phyloP scores from a whole-genome alignment of 75 land plant species.

The Isoetes taiwanensis region DNA sequence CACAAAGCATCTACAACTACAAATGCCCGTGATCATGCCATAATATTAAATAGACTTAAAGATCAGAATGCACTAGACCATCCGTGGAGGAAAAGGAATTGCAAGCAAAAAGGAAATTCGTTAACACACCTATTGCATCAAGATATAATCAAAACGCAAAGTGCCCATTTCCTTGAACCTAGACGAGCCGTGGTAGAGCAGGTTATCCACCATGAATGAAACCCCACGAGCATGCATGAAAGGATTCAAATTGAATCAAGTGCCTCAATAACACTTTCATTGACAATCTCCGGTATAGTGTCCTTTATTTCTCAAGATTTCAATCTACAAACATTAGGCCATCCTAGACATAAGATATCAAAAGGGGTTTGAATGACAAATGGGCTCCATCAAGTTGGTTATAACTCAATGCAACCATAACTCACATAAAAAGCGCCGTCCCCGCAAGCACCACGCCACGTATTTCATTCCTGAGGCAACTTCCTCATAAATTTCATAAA shows the following conservation, averaged over 20 bases:
- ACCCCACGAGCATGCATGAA: conserved; percentile 99
- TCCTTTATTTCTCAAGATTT: conserved; percentile 90
- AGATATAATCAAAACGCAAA: too few species aligned
- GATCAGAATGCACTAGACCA: conserved; percentile 88
- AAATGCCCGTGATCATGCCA: too few species aligned
- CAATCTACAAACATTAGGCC: conserved; percentile 64
- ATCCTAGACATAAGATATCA: too few species aligned
- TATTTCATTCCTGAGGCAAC: conserved; percentile 95
- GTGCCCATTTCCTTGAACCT: conserved; percentile 95
- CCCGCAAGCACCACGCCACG: conserved; percentile 96
- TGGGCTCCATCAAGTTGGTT: too few species aligned
- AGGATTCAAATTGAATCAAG: conserved; percentile 90
- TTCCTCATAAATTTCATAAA: conserved; percentile 97
- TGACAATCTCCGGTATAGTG: conserved; percentile 89
- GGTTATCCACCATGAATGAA: conserved; percentile 94
- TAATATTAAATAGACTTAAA: conserved; percentile 86
- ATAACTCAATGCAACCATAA: too few species aligned
- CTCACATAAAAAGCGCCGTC: conserved; percentile 80
- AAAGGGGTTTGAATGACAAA: too few species aligned
- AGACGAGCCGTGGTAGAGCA: conserved; percentile 84
- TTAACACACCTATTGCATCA: too few species aligned
- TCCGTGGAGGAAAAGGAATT: too few species aligned
- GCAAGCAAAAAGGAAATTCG: too few species aligned
- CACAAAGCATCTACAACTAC: too few species aligned
- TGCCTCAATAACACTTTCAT: conserved; percentile 89